phyloP scores from a whole-genome alignment of 352 stramenopile species.

The Globisporangium irregulare region DNA sequence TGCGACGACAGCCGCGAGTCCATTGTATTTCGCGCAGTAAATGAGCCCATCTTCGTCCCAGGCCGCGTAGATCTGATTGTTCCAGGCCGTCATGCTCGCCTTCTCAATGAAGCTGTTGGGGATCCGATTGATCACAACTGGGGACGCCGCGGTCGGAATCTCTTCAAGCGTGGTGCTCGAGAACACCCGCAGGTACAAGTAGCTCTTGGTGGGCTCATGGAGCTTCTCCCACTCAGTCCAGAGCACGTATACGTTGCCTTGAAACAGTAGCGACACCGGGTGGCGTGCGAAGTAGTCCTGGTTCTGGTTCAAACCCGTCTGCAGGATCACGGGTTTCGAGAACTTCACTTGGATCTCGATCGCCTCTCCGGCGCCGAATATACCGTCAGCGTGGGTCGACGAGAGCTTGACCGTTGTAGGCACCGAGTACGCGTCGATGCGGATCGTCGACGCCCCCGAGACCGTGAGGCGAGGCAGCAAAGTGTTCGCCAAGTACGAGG shows the following conservation, averaged over 20 bases:
- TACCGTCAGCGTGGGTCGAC: conserved; percentile 41
- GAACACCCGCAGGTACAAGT: conserved; percentile 57
- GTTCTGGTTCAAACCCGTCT: conserved; percentile 62
- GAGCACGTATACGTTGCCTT: conserved; percentile 51
- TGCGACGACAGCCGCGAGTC: conserved; percentile 24
- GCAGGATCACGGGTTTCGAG: conserved; percentile 54
- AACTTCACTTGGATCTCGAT: conserved; percentile 72
- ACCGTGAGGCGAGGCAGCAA: conserved; percentile 38
- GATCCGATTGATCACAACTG: conserved; percentile 38
- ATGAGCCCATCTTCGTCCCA: conserved; percentile 70
- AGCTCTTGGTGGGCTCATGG: conserved; percentile 33
- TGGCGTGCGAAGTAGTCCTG: conserved; percentile 48
- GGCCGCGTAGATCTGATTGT: conserved; percentile 47
- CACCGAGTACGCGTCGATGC: conserved; percentile 52
- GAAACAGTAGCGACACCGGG: conserved; percentile 35
- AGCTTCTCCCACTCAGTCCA: conserved; percentile 61
- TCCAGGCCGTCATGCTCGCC: conserved; percentile 40
- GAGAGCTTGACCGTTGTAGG: conserved; percentile 61
- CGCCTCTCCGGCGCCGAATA: conserved; percentile 56
- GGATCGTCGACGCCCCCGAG: conserved; percentile 27
- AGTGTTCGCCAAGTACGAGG: conserved; percentile 23
- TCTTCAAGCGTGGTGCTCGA: conserved; percentile 33
- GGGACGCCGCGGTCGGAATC: conserved; percentile 21
- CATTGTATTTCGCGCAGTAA: conserved; percentile 54
- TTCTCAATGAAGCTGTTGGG: conserved; percentile 54